Conservation (phyloP, 2,329 filamentous ascomycete species). For the Kalmusia sp. region DNA sequence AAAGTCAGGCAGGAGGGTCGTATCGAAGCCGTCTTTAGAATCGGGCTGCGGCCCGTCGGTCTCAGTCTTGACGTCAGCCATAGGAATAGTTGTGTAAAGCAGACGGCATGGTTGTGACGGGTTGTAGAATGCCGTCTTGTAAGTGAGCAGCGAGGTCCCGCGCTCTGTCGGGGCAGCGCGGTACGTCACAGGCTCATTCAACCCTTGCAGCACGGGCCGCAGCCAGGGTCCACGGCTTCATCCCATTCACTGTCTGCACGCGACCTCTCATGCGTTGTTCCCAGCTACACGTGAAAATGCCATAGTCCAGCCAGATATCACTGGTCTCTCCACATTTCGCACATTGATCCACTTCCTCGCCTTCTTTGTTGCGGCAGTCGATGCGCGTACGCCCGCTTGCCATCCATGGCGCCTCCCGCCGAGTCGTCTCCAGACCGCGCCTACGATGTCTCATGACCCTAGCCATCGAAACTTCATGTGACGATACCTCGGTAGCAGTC, state of each 20-base stretch:
- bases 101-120: constrained; percentile 23
- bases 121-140: too few relatives aligned
- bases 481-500: constrained; percentile 90
- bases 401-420: constrained; percentile 14
- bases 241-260: not conserved
- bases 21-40: constrained; percentile 70
- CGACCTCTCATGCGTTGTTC: not conserved
- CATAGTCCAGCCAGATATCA: too few relatives aligned
- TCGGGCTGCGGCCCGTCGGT: constrained; percentile 67
- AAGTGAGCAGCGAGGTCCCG: not conserved
- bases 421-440: not conserved
- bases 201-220: not conserved
- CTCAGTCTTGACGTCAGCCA: constrained; percentile 54
- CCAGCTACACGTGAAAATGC: too few relatives aligned
- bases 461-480: constrained; percentile 86
- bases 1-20: constrained; percentile 75
- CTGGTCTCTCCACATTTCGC: too few relatives aligned
- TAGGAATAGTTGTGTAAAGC: constrained; percentile 20
- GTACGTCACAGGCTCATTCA: not conserved
- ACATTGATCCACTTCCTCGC: too few relatives aligned
- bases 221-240: not conserved
- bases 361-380: not conserved
- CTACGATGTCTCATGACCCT: constrained; percentile 56
- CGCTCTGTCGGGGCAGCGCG: not conserved
- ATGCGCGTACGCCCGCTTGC: constrained; percentile 28